Percentiles rank a stretch among this genome's conserved stretches.
These are phyloP conservation scores for Lentinula raphanica DNA, from an alignment of 768 basidiomycete species.

Conservation along the genomic window DNA sequence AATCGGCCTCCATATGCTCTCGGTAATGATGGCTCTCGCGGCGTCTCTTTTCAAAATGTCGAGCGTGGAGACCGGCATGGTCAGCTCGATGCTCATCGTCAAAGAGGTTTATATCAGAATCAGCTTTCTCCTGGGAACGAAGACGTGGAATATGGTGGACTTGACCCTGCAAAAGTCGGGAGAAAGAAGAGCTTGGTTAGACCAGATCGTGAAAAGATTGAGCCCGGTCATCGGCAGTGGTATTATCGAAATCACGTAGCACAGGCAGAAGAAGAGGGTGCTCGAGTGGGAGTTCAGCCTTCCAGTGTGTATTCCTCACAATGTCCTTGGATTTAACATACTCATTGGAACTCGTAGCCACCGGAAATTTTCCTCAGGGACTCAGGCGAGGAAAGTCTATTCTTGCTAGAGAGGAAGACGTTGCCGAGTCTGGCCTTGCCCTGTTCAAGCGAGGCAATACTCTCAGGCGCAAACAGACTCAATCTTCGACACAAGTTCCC, in stretches of 20 bases:
- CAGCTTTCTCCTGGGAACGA: conserved; percentile 38
- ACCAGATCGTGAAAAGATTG: conserved; percentile 95
- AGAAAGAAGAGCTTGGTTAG: conserved; percentile 90
- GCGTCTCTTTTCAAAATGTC: conserved; percentile 62
- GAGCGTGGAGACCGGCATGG: conserved; percentile 68
- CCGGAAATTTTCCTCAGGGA: conserved; percentile 70
- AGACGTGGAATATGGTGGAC: conserved; percentile 16
- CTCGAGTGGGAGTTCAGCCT: conserved; percentile 65
- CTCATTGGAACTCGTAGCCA: conserved; percentile 36
- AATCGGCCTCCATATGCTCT: conserved; percentile 25
- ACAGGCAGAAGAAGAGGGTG: conserved; percentile 67
- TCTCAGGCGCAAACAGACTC: conserved; percentile 61
- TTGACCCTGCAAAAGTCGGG: conserved; percentile 47
- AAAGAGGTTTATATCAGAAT: conserved; percentile 39
- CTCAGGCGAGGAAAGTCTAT: conserved; percentile 87
- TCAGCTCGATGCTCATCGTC: conserved; percentile 50
- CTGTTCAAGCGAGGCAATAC: conserved; percentile 85
- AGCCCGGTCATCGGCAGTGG: conserved; percentile 90
- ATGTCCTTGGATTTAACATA: not conserved
- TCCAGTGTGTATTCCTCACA: conserved; percentile 60
- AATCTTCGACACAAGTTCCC: conserved; percentile 36
- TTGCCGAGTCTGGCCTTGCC: conserved; percentile 87
- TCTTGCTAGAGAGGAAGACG: conserved; percentile 85
- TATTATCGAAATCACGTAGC: conserved; percentile 89
- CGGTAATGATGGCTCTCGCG: conserved; percentile 30